Conservation (phyloP, 352 stramenopile genomes). For the Peronospora destructor region DNA sequence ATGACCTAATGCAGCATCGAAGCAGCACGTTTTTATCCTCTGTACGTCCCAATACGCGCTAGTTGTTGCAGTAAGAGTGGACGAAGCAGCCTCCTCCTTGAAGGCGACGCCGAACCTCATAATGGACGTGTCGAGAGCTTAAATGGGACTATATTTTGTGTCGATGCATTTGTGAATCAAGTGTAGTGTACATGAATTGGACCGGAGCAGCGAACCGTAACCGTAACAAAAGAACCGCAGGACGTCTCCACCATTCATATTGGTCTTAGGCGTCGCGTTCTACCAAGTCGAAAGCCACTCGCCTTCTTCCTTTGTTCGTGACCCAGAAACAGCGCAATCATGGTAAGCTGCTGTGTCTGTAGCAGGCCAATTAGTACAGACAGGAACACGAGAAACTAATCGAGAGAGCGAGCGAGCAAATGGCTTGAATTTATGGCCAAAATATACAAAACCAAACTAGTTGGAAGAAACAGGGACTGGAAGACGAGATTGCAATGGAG, state of each 20-base stretch:
- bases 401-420: constrained; percentile 2
- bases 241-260: constrained; percentile 55
- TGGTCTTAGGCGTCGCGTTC: background rate
- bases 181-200: constrained; percentile 25
- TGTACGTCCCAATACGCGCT: constrained; percentile 5
- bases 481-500: background rate
- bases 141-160: constrained; percentile 1
- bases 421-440: background rate
- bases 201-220: constrained; percentile 22
- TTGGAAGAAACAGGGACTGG: background rate
- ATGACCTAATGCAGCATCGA: background rate
- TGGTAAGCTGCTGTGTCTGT: constrained; percentile 46
- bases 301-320: constrained; percentile 87
- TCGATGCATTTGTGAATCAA: background rate
- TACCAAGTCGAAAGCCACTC: constrained; percentile 53
- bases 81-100: constrained; percentile 18
- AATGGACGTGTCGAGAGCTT: background rate
- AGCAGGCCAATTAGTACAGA: background rate
- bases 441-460: background rate
- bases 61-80: background rate
- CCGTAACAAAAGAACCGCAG: constrained; percentile 16
- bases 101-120: constrained; percentile 53
- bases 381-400: background rate
- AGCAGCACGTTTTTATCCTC: constrained; percentile 1
- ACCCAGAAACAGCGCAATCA: constrained; percentile 76